Base-by-base conservation (phyloP, 2,329 filamentous ascomycete species). In the Dryadomyces quercus-mongolicae region DNA sequence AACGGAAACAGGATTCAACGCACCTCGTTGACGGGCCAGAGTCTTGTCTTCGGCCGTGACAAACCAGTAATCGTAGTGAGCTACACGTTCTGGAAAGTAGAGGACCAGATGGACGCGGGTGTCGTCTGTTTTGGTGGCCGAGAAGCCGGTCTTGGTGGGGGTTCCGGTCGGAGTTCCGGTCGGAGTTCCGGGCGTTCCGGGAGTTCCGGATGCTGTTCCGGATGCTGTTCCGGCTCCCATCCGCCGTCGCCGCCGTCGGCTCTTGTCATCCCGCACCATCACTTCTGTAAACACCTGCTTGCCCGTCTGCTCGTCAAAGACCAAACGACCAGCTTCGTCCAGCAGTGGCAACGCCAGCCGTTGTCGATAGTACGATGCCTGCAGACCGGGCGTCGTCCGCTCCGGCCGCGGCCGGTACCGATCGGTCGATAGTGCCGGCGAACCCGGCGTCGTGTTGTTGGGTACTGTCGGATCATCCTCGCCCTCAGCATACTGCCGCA, bases 221-320 rank as follows among this genome's bases (percentile, higher is more conserved):
- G 25, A 5, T 31, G 4, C 25, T 5, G 25, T 8, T 31, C 25
- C 10, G 8, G 49, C 10, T 5, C 43, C 21, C 12, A 21, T 46
- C 31, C 38, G 12, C 40, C 36, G 22, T 21, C 48, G 6, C 21
- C 47, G n/a, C 31, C 36, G n/a, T 54, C 57, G 57, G 57, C 56
- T 56, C 58, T 60, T 60, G 58, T 60, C 58, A 51, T 61, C 59
- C 44, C 59, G 59, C 25, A 61, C 60, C 60, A 60, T 61, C 48
- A 60, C 59, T 53, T 60, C 58, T 38, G 57, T 59, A 46, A 61
- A 60, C 46, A 58, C 21, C 53, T 60, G 60, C 56, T 58, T 58
- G 55, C 53, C 52, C 22, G 54, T 58, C 36, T 53, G 53, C 3
- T 52, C 51, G 57, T 60, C 58, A 57, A 61, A 61, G 34, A 59